Conservation (phyloP, 768 basidiomycete genomes). For the Boletellus sp. region DNA sequence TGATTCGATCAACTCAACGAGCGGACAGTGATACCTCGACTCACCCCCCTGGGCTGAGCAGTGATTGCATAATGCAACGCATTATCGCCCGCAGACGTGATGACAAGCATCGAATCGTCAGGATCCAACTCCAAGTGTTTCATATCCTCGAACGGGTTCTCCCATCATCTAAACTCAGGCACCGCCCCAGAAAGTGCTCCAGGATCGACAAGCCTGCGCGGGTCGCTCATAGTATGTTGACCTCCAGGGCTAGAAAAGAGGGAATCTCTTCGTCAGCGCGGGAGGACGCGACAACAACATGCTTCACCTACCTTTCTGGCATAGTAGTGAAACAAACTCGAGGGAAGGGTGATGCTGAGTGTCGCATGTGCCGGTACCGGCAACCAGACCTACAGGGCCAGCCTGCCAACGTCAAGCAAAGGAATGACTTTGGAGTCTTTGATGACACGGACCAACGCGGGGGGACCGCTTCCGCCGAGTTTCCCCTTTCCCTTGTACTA, state of each 20-base stretch:
- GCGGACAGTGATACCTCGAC: conserved; percentile 12
- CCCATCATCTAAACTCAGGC: conserved; percentile 58
- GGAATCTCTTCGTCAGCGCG: too few species aligned
- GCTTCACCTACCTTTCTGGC: conserved; percentile 39
- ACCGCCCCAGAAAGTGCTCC: too few species aligned
- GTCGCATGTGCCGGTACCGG: too few species aligned
- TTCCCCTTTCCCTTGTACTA: conserved; percentile 67
- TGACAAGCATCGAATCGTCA: too few species aligned
- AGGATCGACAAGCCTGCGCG: conserved; percentile 62
- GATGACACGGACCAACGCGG: conserved; percentile 32
- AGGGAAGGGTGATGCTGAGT: conserved; percentile 50
- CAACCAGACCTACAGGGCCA: conserved; percentile 29
- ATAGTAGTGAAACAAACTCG: conserved; percentile 65
- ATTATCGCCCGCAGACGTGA: too few species aligned
- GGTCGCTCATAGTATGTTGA: conserved; percentile 59
- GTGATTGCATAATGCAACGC: too few species aligned
- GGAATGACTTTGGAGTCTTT: conserved; percentile 38
- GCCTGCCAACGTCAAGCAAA: conserved; percentile 42
- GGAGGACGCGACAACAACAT: neutral
- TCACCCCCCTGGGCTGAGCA: too few species aligned
- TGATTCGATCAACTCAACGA: conserved; percentile 38
- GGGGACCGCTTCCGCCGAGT: conserved; percentile 49
- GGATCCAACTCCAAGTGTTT: conserved; percentile 52
- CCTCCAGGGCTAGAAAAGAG: too few species aligned
- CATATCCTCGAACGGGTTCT: conserved; percentile 74